Evolutionary conservation across 257 asterid genomes (phyloP).

Genomic region (Solanum bulbocastanum): DNA sequence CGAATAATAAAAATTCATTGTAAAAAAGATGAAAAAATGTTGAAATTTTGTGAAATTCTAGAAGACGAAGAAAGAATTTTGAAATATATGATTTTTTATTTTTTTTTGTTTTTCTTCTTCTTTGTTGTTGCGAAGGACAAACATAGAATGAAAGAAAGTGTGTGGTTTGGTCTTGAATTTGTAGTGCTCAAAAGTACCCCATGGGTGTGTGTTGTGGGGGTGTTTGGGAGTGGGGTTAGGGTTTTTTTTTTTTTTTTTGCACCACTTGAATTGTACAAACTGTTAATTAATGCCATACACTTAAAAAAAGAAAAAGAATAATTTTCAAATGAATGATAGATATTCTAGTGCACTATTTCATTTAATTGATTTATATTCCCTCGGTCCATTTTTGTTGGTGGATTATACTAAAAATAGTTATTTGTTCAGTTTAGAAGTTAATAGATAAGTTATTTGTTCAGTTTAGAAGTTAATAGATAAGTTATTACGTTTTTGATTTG

Average conservation of each 20-base stretch:
- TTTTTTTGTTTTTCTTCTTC: background rate
- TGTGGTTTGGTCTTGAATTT: conserved; percentile 43
- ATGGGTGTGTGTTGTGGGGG: background rate
- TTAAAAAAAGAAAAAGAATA: background rate
- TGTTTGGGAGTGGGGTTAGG: background rate
- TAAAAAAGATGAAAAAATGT: background rate
- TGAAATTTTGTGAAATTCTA: background rate
- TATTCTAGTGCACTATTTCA: background rate
- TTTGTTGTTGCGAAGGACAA: background rate
- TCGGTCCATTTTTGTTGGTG: too few relatives aligned
- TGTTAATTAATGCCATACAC: background rate
- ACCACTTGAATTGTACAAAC: conserved; percentile 44
- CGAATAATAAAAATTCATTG: background rate
- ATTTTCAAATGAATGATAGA: background rate
- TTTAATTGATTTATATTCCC: background rate
- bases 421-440: too few relatives aligned
- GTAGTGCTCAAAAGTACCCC: conserved; percentile 41
- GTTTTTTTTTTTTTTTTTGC: conserved; percentile 8
- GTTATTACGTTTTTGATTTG: too few relatives aligned
- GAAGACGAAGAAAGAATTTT: background rate
- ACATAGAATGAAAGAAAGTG: conserved; percentile 6
- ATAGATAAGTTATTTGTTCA: too few relatives aligned
- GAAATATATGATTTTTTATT: background rate
- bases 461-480: too few relatives aligned
- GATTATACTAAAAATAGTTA: too few relatives aligned